Percentiles rank a stretch among this genome's conserved stretches.
Conservation (phyloP, 257 asterid genomes). For the Scutellaria galericulata region DNA sequence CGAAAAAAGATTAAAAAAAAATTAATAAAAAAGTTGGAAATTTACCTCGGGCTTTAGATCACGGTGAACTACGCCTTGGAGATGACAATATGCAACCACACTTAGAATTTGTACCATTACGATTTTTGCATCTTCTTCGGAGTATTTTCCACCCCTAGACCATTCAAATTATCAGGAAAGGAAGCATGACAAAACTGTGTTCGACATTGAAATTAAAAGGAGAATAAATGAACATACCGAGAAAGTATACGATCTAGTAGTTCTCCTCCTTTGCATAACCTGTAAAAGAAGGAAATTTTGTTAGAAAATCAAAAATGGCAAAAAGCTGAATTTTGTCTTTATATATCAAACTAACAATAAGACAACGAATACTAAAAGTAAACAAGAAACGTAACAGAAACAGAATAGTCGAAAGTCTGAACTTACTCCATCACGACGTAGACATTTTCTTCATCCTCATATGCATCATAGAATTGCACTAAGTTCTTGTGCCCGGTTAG, state of each 20-base stretch:
- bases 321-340: conserved; percentile 10
- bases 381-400: conserved; percentile 12
- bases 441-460: conserved; percentile 62
- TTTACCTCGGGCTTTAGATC: conserved; percentile 77
- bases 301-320: not conserved
- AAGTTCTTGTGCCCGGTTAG: conserved; percentile 60
- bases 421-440: conserved; percentile 74
- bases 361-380: not conserved
- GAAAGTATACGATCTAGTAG: conserved; percentile 66
- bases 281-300: conserved; percentile 27
- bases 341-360: not conserved
- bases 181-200: conserved; percentile 1
- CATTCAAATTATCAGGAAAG: conserved; percentile 17
- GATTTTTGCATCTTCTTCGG: conserved; percentile 67
- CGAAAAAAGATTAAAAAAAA: not conserved
- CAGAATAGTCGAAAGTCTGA: conserved; percentile 26
- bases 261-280: conserved; percentile 75
- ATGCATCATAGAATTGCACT: conserved; percentile 62
- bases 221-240: conserved; percentile 38
- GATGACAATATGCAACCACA: conserved; percentile 65
- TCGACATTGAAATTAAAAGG: not conserved
- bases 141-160: conserved; percentile 67
- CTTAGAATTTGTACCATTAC: conserved; percentile 65
- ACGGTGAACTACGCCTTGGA: conserved; percentile 81
- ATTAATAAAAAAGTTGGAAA: not conserved